These are phyloP conservation scores for Chrysophaeum taylorii DNA, from an alignment of 352 stramenopile species.

Conservation along the genomic window DNA sequence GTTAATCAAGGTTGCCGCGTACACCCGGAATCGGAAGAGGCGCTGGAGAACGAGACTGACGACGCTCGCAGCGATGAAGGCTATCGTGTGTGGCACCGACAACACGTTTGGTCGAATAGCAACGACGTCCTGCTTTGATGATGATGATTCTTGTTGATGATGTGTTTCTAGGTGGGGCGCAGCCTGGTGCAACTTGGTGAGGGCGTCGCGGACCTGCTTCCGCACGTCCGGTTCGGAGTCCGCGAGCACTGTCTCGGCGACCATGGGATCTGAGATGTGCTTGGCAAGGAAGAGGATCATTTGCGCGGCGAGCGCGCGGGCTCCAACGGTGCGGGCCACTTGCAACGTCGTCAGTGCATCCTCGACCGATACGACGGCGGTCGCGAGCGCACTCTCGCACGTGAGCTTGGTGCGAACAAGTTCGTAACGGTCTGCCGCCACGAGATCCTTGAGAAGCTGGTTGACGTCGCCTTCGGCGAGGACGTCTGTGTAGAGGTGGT, in stretches of 20 bases:
- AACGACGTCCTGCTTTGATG: not conserved
- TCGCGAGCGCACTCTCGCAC: not conserved
- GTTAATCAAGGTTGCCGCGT: not conserved
- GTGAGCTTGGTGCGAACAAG: not conserved
- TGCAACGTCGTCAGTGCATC: not conserved
- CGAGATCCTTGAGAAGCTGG: not conserved
- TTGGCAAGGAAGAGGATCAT: not conserved
- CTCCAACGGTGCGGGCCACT: not conserved
- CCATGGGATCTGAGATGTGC: not conserved
- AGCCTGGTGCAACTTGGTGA: not conserved
- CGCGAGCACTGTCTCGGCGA: not conserved
- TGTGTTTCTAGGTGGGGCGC: not conserved
- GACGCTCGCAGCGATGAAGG: not conserved
- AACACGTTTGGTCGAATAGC: not conserved
- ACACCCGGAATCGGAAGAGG: not conserved
- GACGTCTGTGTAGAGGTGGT: not conserved
- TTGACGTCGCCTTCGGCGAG: not conserved
- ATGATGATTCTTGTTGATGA: not conserved
- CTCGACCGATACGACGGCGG: not conserved
- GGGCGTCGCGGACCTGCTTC: not conserved
- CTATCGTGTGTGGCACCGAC: not conserved
- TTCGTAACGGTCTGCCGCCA: slow-evolving; percentile 6
- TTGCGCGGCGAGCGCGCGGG: not conserved
- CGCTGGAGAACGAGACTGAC: not conserved
- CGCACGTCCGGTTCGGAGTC: not conserved